Evolutionary conservation across 495 filamentous ascomycete species (phyloP), one percentile per base, ranked within the genome.

Genomic region (Thermochaetoides thermophila): DNA sequence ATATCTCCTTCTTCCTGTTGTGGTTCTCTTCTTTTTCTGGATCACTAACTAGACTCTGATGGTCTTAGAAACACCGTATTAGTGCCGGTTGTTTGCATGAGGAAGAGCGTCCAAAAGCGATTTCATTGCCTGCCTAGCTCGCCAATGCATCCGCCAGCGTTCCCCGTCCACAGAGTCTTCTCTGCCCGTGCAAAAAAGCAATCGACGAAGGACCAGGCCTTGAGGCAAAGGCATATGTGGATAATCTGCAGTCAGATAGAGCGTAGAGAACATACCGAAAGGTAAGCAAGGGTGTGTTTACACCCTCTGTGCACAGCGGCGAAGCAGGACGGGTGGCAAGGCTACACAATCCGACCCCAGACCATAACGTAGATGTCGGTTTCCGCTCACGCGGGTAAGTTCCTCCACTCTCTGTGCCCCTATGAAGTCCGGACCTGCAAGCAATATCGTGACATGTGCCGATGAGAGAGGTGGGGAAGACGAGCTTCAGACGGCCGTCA

Each of bases 341-440:
- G 55, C 61, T 61, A 63, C 59, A 63, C 60, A 55, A 46, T 56
- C 56, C 46, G 50, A 50, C 41, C 47, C 52, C 52, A 56, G 54
- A 55, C 53, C 61, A 63, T 66, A 49, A 62, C 59, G 62, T 55
- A 60, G 55, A 54, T 31, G 35, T 21, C 41, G 51, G 59, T 63
- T 59, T 53, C 49, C 44, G 50, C 49, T 57, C 51, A 60, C 55
- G 56, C 10, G 55, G 46, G 43, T 50, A 46, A 36, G 43, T 53
- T 46, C 50, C 48, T 57, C 55, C 45, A 48, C 48, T 46, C 55
- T 52, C 48, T 48, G 45, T 50, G 40, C 45, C 40, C 53, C 55
- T 45, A 38, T 32, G 35, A 36, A 38, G 35, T 42, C 40, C 40
- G 41, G 49, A 39, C 43, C 34, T 42, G 35, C 37, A 45, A 44